Conservation (phyloP, 169 alveolate genomes). For the Pseudocohnilembus persalinus region DNA sequence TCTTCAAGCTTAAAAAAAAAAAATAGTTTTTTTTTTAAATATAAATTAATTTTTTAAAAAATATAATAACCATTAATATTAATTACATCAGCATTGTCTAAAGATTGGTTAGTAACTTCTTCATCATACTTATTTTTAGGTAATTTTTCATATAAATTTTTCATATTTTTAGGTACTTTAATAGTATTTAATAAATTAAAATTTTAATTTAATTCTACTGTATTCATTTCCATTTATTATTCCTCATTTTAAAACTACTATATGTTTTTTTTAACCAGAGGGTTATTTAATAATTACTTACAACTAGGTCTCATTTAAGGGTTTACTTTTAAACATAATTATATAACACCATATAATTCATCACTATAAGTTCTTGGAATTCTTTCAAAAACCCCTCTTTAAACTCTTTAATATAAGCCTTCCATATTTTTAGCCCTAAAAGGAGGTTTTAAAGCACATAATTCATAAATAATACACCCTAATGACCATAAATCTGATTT, state of each 20-base stretch:
- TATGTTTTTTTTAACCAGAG: not conserved
- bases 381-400: constrained; percentile 51
- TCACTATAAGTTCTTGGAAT: not conserved
- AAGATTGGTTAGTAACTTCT: not conserved
- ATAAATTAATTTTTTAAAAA: too few species aligned
- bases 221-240: not conserved
- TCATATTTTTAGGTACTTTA: constrained; percentile 48
- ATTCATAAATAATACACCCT: constrained; percentile 81
- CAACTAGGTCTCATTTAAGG: not conserved
- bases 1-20: not conserved
- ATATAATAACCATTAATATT: not conserved
- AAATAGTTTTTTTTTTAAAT: not conserved
- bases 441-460: constrained; percentile 65
- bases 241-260: not conserved
- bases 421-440: constrained; percentile 78
- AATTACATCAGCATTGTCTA: not conserved
- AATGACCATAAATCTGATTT: constrained; percentile 79
- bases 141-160: constrained; percentile 32
- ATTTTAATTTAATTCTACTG: not conserved
- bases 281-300: not conserved
- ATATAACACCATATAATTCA: not conserved
- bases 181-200: constrained; percentile 36
- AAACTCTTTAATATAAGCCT: constrained; percentile 71
- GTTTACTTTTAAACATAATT: not conserved
- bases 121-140: constrained; percentile 46